A percentile compares a stretch with the other conserved stretches of the same genome.
Evolutionary conservation across 2,329 filamentous ascomycete species (phyloP).

Genomic region (Stachybotrys chlorohalonatus): DNA sequence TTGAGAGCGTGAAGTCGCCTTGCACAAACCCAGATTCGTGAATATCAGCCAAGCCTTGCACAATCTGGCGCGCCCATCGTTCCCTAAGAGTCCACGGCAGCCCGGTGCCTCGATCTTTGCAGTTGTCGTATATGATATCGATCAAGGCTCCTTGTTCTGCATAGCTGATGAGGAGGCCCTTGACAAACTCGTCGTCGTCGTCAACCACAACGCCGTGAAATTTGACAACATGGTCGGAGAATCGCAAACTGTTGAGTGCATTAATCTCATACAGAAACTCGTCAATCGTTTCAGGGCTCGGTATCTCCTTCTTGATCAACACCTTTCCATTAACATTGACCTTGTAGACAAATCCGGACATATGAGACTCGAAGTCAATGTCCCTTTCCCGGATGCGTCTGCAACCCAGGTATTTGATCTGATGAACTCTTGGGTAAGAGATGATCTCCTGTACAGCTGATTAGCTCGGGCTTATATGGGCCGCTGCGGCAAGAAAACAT

Average conservation of each 20-base stretch:
- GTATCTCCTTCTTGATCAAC: slow-evolving; percentile 97
- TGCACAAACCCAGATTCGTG: slow-evolving; percentile 96
- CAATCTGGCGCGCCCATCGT: slow-evolving; percentile 85
- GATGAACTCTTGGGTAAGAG: slow-evolving; percentile 64
- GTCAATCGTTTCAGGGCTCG: slow-evolving; percentile 87
- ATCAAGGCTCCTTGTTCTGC: slow-evolving; percentile 81
- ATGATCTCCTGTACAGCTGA: slow-evolving; percentile 63
- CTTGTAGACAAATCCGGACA: slow-evolving; percentile 97
- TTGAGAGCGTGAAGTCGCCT: slow-evolving; percentile 93
- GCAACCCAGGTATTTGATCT: slow-evolving; percentile 65
- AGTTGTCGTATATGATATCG: slow-evolving; percentile 78
- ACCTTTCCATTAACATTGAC: slow-evolving; percentile 59
- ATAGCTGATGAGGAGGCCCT: slow-evolving; percentile 82
- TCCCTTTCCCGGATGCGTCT: slow-evolving; percentile 61
- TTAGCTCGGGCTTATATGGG: slow-evolving; percentile 6
- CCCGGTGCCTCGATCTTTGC: slow-evolving; percentile 44
- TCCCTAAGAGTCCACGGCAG: slow-evolving; percentile 65
- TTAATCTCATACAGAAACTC: slow-evolving; percentile 98
- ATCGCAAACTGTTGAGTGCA: slow-evolving; percentile 69
- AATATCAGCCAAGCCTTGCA: slow-evolving; percentile 81
- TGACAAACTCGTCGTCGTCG: slow-evolving; percentile 74
- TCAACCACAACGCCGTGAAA: slow-evolving; percentile 87
- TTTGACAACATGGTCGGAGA: slow-evolving; percentile 68
- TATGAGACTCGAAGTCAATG: slow-evolving; percentile 78
- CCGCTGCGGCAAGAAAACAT: slow-evolving; percentile 17